These are phyloP conservation scores for Heritiera fomes DNA, from an alignment of 345 rosid genomes.

Conservation along the genomic window DNA sequence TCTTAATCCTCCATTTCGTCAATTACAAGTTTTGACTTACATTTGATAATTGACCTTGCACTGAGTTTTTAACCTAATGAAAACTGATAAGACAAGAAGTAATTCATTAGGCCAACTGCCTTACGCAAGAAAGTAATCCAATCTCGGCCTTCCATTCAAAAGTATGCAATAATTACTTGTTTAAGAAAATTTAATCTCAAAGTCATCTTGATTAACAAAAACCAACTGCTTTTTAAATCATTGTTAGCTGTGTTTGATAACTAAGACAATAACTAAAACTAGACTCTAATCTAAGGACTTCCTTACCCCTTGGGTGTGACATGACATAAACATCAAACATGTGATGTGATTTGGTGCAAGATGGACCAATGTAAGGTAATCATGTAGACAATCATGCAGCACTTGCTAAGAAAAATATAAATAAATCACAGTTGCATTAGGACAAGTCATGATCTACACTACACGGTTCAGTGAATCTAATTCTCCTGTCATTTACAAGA, in stretches of 20 bases:
- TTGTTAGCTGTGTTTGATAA: background rate
- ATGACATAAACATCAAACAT: background rate
- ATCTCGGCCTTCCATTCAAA: background rate
- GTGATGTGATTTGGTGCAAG: too few species aligned
- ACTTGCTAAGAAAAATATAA: background rate
- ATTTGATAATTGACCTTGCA: too few species aligned
- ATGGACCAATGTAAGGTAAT: background rate
- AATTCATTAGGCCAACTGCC: too few species aligned
- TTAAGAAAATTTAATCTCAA: background rate
- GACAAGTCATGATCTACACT: background rate
- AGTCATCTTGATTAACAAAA: background rate
- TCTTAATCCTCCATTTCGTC: too few species aligned
- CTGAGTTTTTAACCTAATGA: too few species aligned
- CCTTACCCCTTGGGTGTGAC: background rate
- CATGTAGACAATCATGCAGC: background rate
- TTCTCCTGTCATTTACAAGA: background rate
- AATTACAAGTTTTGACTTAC: too few species aligned
- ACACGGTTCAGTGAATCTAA: background rate
- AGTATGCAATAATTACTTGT: too few species aligned
- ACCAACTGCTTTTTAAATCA: background rate
- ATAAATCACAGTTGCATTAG: background rate
- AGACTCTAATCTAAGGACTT: too few species aligned
- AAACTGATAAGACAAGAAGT: too few species aligned
- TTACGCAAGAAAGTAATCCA: background rate
- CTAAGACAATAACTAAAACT: background rate